A percentile compares a stretch with the other conserved stretches of the same genome.
phyloP scores from a whole-genome alignment of 148 eudicot genomes.

The Chenopodium formosanum region DNA sequence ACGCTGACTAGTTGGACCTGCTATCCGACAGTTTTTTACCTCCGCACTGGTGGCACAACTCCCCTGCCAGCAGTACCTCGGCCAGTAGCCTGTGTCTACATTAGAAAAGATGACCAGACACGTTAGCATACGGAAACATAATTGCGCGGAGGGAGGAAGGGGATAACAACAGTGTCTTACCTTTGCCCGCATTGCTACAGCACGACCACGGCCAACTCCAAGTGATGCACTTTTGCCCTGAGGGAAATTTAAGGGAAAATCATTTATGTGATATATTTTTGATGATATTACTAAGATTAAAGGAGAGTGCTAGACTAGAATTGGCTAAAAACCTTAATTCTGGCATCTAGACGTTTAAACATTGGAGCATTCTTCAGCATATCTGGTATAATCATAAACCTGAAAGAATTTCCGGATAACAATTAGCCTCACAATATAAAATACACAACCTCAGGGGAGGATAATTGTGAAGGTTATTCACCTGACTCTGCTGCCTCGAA shows the following conservation, averaged over 20 bases:
- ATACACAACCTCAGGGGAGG: background rate
- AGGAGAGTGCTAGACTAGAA: background rate
- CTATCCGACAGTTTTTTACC: conserved; percentile 32
- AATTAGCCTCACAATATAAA: background rate
- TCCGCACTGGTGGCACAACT: conserved; percentile 54
- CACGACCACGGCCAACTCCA: conserved; percentile 98
- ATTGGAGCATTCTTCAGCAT: conserved; percentile 99
- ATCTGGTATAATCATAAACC: conserved; percentile 97
- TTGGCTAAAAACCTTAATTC: conserved; percentile 62
- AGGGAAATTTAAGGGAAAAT: conserved; percentile 11
- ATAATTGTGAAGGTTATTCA: conserved; percentile 15
- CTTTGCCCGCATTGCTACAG: conserved; percentile 89
- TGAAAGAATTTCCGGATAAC: conserved; percentile 23
- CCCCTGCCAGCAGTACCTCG: conserved; percentile 79
- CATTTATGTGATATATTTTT: conserved; percentile 5
- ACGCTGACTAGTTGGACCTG: conserved; percentile 11
- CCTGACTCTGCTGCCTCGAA: conserved; percentile 98
- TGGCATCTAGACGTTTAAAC: conserved; percentile 95
- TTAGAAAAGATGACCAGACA: background rate
- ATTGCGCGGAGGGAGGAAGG: too few species aligned
- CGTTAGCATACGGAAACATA: background rate
- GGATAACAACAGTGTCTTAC: conserved; percentile 29
- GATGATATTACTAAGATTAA: background rate
- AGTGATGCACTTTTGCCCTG: conserved; percentile 91
- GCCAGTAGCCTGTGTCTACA: conserved; percentile 77